These are phyloP conservation scores for Dendrothele bispora DNA, from an alignment of 768 basidiomycete genomes.

Conservation along the genomic window DNA sequence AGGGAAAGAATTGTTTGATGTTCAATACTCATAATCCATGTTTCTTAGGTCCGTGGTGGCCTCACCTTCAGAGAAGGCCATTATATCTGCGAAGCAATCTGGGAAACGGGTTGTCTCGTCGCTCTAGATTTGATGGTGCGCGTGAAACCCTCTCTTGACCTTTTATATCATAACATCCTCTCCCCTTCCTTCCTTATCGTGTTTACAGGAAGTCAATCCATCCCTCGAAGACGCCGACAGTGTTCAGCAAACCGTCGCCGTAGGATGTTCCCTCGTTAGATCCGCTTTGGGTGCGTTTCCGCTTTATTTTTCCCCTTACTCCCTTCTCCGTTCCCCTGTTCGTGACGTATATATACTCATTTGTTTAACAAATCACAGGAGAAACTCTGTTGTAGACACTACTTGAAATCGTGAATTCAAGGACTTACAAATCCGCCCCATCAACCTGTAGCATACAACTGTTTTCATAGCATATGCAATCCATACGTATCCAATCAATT, in stretches of 20 bases:
- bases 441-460: too few relatives aligned
- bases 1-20: too few relatives aligned
- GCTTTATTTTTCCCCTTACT: too few relatives aligned
- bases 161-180: not conserved
- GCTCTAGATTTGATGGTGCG: constrained; percentile 91
- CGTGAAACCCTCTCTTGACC: constrained; percentile 1
- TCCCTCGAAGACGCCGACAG: constrained; percentile 74
- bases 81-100: constrained; percentile 91
- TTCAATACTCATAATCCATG: too few relatives aligned
- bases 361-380: constrained; percentile 25
- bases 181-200: constrained; percentile 6
- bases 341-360: not conserved
- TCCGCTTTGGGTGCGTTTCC: constrained; percentile 70
- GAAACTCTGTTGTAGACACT: constrained; percentile 44
- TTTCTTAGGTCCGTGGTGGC: constrained; percentile 80
- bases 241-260: constrained; percentile 84
- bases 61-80: constrained; percentile 98
- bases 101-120: constrained; percentile 90
- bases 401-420: too few relatives aligned
- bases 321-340: not conserved
- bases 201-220: constrained; percentile 90
- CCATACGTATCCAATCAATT: too few relatives aligned
- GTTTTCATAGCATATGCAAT: too few relatives aligned
- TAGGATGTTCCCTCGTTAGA: constrained; percentile 85
- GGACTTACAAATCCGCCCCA: too few relatives aligned